Evolutionary conservation across 495 filamentous ascomycete species (phyloP).

Genomic region (Aspergillus nanangensis): DNA sequence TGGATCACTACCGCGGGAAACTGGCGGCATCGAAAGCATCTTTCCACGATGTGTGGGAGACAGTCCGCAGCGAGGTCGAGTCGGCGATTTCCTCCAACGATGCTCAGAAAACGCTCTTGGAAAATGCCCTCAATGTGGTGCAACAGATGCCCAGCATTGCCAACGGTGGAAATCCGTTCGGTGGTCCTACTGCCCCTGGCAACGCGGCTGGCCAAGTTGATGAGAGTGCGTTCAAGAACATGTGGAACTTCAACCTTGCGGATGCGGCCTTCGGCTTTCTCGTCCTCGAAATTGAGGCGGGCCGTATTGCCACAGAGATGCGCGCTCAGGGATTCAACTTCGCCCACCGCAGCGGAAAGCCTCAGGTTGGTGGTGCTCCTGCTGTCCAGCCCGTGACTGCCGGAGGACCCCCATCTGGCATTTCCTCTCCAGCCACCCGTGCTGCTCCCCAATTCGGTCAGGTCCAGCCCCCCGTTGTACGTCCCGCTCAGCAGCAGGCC

Average conservation of each 20-base stretch:
- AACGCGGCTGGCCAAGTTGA: slow-evolving; percentile 83
- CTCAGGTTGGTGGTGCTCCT: slow-evolving; percentile 30
- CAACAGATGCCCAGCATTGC: slow-evolving; percentile 94
- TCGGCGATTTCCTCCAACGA: slow-evolving; percentile 90
- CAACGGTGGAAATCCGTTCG: slow-evolving; percentile 94
- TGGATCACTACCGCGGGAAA: slow-evolving; percentile 98
- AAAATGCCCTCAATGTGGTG: slow-evolving; percentile 86
- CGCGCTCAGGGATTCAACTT: slow-evolving; percentile 99
- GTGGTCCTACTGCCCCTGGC: slow-evolving; percentile 71
- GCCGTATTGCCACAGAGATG: slow-evolving; percentile 97
- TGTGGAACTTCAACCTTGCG: slow-evolving; percentile 99
- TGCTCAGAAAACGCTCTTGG: slow-evolving; percentile 81
- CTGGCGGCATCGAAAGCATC: slow-evolving; percentile 98
- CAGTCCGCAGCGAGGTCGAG: slow-evolving; percentile 91
- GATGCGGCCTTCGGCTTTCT: slow-evolving; percentile 97
- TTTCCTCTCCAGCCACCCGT: slow-evolving; percentile 16
- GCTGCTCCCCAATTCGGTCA: slow-evolving; percentile 42
- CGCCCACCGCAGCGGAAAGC: slow-evolving; percentile 69
- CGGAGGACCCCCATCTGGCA: slow-evolving; percentile 36
- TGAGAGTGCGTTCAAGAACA: slow-evolving; percentile 99
- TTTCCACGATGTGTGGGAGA: slow-evolving; percentile 99
- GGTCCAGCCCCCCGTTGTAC: slow-evolving; percentile 24
- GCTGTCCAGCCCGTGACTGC: slow-evolving; percentile 28
- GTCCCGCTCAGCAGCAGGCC: slow-evolving; percentile 23
- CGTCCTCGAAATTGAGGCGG: slow-evolving; percentile 88